Percentiles rank a stretch among this genome's conserved stretches.
phyloP scores from a whole-genome alignment of 805 yeast genomes.

The Metschnikowia baotianmanensis region DNA sequence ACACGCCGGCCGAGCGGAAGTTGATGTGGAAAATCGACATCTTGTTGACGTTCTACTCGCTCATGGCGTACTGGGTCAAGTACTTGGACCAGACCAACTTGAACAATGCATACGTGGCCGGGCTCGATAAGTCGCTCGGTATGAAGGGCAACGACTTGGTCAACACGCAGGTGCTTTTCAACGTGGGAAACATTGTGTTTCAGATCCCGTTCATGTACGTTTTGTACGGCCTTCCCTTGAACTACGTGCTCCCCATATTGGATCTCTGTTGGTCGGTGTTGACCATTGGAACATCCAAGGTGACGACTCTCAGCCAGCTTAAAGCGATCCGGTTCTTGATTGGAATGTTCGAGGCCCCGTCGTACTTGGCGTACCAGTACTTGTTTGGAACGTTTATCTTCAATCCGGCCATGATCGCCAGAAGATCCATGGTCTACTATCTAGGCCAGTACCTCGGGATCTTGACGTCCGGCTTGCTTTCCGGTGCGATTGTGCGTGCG shows the following conservation, averaged over 20 bases:
- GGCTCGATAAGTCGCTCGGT: conserved; percentile 22
- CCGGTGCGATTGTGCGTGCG: conserved; percentile 20
- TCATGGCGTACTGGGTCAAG: conserved; percentile 34
- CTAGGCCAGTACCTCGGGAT: conserved; percentile 31
- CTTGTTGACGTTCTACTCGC: conserved; percentile 25
- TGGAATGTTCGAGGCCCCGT: conserved; percentile 27
- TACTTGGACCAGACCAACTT: conserved; percentile 25
- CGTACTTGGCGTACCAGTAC: conserved; percentile 28
- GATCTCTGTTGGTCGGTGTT: conserved; percentile 25
- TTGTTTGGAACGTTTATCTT: conserved; percentile 25
- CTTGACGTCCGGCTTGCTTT: conserved; percentile 29
- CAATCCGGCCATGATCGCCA: conserved; percentile 25
- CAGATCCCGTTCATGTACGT: conserved; percentile 26
- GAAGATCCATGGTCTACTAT: conserved; percentile 27
- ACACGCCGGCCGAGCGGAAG: conserved; percentile 28
- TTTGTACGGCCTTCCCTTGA: conserved; percentile 23
- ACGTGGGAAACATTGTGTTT: conserved; percentile 26
- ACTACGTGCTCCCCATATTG: conserved; percentile 21
- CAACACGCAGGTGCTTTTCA: conserved; percentile 25
- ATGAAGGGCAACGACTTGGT: conserved; percentile 31
- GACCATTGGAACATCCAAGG: conserved; percentile 23
- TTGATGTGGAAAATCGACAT: conserved; percentile 31
- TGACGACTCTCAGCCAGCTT: conserved; percentile 19
- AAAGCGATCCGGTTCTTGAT: conserved; percentile 27
- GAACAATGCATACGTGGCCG: conserved; percentile 29